A percentile compares a stretch with the other conserved stretches of the same genome.
Evolutionary conservation across 768 basidiomycete species (phyloP).

Genomic region (Calocybe gangraenosa): DNA sequence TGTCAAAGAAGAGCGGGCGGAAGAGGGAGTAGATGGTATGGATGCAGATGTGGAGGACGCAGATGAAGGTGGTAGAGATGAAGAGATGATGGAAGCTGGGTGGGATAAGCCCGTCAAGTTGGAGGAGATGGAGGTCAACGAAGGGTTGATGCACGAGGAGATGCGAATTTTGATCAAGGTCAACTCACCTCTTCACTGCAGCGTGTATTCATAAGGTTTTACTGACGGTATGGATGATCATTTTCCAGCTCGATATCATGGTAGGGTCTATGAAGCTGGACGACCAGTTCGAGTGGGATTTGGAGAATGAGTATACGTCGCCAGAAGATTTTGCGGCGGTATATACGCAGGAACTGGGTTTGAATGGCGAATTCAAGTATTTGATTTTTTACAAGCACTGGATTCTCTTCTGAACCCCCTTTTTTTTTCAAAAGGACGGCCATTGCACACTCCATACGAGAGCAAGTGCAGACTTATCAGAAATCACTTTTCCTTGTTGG

Average conservation of each 20-base stretch:
- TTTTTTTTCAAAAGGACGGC: constrained; percentile 67
- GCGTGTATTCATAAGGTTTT: too few species aligned
- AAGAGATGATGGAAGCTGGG: constrained; percentile 12
- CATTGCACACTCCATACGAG: constrained; percentile 91
- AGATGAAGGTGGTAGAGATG: constrained; percentile 25
- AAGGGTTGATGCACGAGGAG: constrained; percentile 70
- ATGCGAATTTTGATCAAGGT: constrained; percentile 93
- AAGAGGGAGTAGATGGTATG: constrained; percentile 17
- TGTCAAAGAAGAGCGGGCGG: constrained; percentile 17
- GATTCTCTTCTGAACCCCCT: neutral
- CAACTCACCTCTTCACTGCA: constrained; percentile 21
- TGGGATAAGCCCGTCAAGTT: constrained; percentile 45
- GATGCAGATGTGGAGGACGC: constrained; percentile 29
- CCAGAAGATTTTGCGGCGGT: constrained; percentile 92
- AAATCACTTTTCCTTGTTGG: constrained; percentile 90
- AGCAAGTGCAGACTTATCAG: constrained; percentile 89
- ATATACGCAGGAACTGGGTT: constrained; percentile 82
- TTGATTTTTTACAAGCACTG: neutral
- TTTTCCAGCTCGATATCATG: constrained; percentile 83
- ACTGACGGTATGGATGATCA: too few species aligned
- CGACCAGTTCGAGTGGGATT: constrained; percentile 98
- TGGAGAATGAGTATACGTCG: constrained; percentile 72
- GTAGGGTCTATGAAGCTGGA: constrained; percentile 90
- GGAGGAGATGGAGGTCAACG: constrained; percentile 65
- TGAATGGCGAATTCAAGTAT: constrained; percentile 90